Evolutionary conservation across 2,329 filamentous ascomycete species (phyloP).

Genomic region (Pestalotiopsis sp.): DNA sequence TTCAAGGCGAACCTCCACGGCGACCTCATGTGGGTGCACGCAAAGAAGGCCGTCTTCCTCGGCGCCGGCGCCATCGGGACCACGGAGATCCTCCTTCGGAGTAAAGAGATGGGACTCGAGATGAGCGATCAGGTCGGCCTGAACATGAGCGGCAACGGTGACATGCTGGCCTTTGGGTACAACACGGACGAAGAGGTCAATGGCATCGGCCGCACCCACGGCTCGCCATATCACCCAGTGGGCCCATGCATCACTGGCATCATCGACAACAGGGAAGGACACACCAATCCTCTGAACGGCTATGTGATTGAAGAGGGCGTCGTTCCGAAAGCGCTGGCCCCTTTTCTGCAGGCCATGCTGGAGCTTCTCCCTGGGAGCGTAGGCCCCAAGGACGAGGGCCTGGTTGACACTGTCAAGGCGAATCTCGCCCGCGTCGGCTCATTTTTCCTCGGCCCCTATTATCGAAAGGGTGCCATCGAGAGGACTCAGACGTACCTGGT

Average conservation of each 20-base stretch:
- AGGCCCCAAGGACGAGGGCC: constrained; percentile 35
- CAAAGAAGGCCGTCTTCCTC: constrained; percentile 65
- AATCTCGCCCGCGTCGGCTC: constrained; percentile 52
- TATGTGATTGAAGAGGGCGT: constrained; percentile 67
- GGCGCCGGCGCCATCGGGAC: constrained; percentile 67
- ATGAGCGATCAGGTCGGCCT: constrained; percentile 60
- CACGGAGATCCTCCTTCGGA: constrained; percentile 66
- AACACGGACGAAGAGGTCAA: constrained; percentile 61
- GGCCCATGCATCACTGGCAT: constrained; percentile 65
- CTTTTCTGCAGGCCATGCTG: constrained; percentile 58
- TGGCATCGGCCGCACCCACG: constrained; percentile 52
- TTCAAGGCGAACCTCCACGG: constrained; percentile 57
- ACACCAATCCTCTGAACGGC: constrained; percentile 58
- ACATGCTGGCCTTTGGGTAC: constrained; percentile 67
- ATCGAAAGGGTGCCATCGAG: constrained; percentile 54
- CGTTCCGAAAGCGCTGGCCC: constrained; percentile 57
- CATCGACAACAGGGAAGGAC: constrained; percentile 58
- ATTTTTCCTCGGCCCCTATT: constrained; percentile 61
- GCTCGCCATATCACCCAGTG: constrained; percentile 52
- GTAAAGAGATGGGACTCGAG: constrained; percentile 57
- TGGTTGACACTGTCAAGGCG: constrained; percentile 45
- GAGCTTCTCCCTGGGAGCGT: constrained; percentile 53
- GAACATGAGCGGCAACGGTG: constrained; percentile 67
- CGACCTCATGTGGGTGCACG: constrained; percentile 69
- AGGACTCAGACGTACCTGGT: constrained; percentile 66